Evolutionary conservation across 345 rosid genomes (phyloP), one percentile per base, ranked within the genome.

Genomic region (Mangifera indica): DNA sequence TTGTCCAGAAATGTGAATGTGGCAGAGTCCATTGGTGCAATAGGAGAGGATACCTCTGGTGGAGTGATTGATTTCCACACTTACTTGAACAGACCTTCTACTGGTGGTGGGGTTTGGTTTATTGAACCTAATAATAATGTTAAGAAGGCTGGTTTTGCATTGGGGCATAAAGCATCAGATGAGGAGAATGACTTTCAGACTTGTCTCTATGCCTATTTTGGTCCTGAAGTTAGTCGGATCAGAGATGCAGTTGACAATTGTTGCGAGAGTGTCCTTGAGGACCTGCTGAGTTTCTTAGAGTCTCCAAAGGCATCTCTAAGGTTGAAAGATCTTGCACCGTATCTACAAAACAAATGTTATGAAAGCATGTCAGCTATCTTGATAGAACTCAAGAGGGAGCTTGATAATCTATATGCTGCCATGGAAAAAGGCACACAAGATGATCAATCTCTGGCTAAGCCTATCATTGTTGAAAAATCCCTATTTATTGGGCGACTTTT

Each of bases 31-130:
- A 80, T 93, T 73, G 77, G n/a, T 67, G 70, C 84, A 15, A 83
- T 77, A 64, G 83, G 81, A 69, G 82, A 80, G 54, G 84, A 74
- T 48, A 70, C 66, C 72, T 77, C 80, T 54, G 84, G 89, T 40
- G 96, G 89, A 63, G 72, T 76, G 64, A 72, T 84, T 49, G 88
- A 91, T 79, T 91, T 88, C 84, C 90, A 87, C 57, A 89, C 88
- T 48, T 91, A 89, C 81, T 82, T 95, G 82, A 89, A 81, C 80
- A 91, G 90, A 75, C 93, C 96, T 66, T 87, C 92, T 25, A 85
- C 89, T 7, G 97, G 96, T 65, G 99, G 96, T 67, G 96, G 98
- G 67, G 87, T 95, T 78, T 95, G 99, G 99, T 95, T 92, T 77
- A 84, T 90, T 21, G 99, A 95, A 72, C 85, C 96, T 77, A 86